phyloP scores from a whole-genome alignment of 2,329 filamentous ascomycete genomes.

The Chalaropsis ovoidea region DNA sequence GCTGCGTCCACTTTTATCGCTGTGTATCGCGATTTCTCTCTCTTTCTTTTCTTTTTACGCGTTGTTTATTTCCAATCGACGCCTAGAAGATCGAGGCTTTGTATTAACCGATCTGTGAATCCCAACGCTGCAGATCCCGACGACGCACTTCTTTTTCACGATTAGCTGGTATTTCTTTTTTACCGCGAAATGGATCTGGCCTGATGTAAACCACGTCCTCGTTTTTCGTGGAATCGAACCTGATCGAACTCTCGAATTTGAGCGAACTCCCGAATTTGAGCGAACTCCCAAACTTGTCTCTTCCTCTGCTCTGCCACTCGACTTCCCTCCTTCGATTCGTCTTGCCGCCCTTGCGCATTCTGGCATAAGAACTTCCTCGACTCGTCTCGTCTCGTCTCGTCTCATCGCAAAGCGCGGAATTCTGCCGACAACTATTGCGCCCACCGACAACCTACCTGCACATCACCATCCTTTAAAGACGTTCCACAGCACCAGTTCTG shows the following conservation, averaged over 20 bases:
- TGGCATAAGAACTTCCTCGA: background rate
- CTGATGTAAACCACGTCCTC: background rate
- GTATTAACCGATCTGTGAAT: background rate
- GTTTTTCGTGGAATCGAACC: background rate
- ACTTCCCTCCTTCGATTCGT: background rate
- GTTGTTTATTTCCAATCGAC: background rate
- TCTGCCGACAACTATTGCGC: background rate
- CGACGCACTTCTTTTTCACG: background rate
- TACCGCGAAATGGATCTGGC: background rate
- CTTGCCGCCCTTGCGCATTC: background rate
- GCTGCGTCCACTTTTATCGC: conserved; percentile 5
- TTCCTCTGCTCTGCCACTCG: background rate
- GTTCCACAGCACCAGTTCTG: background rate
- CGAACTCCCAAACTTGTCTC: background rate
- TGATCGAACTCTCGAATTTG: background rate
- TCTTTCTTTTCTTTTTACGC: background rate
- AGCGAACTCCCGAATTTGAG: background rate
- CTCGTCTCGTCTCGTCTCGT: too few species aligned
- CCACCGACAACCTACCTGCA: background rate
- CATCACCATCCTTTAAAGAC: background rate
- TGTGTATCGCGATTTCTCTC: background rate
- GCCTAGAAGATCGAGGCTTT: background rate
- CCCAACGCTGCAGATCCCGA: background rate
- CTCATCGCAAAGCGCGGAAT: background rate
- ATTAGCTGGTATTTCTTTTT: background rate